phyloP scores from a whole-genome alignment of 108 stramenopile genomes.

The Licmophora abbreviata region DNA sequence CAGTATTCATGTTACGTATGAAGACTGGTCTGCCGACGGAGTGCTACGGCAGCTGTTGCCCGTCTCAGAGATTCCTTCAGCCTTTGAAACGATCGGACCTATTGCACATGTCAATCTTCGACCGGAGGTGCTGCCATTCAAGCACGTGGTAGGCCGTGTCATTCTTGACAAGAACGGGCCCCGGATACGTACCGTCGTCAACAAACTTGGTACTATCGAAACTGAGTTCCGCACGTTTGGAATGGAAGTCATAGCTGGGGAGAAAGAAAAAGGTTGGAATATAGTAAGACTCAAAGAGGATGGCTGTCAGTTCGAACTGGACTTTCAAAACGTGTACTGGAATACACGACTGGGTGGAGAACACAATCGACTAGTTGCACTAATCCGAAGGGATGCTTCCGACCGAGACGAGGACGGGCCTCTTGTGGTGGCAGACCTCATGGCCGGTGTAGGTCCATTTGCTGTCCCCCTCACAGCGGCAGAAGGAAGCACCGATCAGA shows the following conservation, averaged over 20 bases:
- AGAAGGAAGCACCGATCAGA: conserved; percentile 13
- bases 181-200: conserved; percentile 84
- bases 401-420: background rate
- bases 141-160: conserved; percentile 85
- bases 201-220: conserved; percentile 90
- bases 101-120: conserved; percentile 95
- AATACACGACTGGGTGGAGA: conserved; percentile 89
- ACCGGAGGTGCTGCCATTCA: conserved; percentile 81
- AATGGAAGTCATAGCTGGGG: conserved; percentile 88
- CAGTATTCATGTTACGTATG: conserved; percentile 23
- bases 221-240: conserved; percentile 92
- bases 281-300: conserved; percentile 80
- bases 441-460: conserved; percentile 98
- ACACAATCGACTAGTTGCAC: conserved; percentile 78
- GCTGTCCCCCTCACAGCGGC: conserved; percentile 82
- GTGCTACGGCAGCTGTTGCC: conserved; percentile 64
- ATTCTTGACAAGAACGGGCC: conserved; percentile 89
- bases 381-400: conserved; percentile 36
- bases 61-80: conserved; percentile 60
- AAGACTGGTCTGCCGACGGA: conserved; percentile 67
- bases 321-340: conserved; percentile 97
- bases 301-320: conserved; percentile 79
- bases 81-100: conserved; percentile 92
- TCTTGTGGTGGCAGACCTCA: conserved; percentile 82
- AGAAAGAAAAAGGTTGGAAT: conserved; percentile 22